Evolutionary conservation across 1,284 basidiomycete species (phyloP).

Genomic region (Termitomyces sp.): DNA sequence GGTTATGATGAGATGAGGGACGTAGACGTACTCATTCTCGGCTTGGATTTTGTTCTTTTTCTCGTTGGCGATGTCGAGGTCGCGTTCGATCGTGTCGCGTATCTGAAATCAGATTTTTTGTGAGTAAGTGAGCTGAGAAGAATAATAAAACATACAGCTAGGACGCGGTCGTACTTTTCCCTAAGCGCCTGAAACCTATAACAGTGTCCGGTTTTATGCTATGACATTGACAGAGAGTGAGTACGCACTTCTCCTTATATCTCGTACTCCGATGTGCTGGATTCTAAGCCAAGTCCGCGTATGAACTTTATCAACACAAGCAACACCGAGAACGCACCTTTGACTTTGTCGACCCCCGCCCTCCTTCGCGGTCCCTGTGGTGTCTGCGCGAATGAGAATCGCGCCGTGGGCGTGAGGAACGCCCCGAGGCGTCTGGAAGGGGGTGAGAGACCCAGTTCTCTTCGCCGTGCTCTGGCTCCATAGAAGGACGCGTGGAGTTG

Average conservation of each 20-base stretch:
- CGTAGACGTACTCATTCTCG: constrained; percentile 44
- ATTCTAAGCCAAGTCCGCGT: not conserved
- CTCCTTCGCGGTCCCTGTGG: not conserved
- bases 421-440: not conserved
- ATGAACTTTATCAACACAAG: no score
- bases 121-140: not conserved
- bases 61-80: constrained; percentile 38
- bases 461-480: constrained; percentile 1
- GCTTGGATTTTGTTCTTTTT: constrained; percentile 44
- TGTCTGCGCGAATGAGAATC: constrained; percentile 6
- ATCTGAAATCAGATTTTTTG: no score
- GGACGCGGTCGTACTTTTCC: constrained; percentile 46
- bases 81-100: constrained; percentile 36
- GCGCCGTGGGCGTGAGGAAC: not conserved
- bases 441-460: not conserved
- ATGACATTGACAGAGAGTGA: not conserved
- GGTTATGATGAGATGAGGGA: not conserved
- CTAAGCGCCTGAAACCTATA: constrained; percentile 42
- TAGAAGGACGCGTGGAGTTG: not conserved
- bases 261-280: constrained; percentile 12
- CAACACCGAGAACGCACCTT: constrained; percentile 4
- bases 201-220: not conserved
- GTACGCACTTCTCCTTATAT: constrained; percentile 17
- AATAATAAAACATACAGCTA: constrained; percentile 30
- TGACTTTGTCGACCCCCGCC: not conserved